These are phyloP conservation scores for Epichloe amarillans DNA, from an alignment of 2,329 filamentous ascomycete species.

Conservation along the genomic window DNA sequence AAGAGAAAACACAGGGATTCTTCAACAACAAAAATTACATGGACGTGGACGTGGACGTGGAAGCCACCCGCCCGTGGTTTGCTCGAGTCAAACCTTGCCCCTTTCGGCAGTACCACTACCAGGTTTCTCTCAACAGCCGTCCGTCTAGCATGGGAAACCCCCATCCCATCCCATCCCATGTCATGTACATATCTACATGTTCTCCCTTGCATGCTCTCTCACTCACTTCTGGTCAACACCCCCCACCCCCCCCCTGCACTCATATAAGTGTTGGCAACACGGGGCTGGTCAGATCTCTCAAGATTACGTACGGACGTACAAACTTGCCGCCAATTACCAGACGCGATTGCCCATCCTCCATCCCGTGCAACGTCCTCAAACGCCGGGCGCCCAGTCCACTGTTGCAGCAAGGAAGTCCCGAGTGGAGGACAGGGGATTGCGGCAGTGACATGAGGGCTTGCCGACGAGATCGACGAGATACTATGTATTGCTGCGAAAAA, in stretches of 20 bases:
- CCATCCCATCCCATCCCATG: neutral
- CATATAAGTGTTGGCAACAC: neutral
- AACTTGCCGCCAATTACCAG: neutral
- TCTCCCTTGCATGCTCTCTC: neutral
- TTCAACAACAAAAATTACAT: neutral
- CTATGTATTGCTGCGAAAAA: too few relatives aligned
- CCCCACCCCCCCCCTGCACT: neutral
- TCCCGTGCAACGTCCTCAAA: neutral
- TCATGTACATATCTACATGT: too few relatives aligned
- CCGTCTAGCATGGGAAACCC: too few relatives aligned
- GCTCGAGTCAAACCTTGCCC: too few relatives aligned
- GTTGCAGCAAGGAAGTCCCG: neutral
- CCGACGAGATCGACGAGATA: neutral
- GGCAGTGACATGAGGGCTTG: neutral
- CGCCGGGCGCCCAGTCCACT: neutral
- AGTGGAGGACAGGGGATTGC: neutral
- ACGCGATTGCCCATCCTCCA: neutral
- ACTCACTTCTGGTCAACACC: neutral
- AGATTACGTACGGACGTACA: constrained; percentile 1
- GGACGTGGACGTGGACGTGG: too few relatives aligned
- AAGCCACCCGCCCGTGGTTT: too few relatives aligned
- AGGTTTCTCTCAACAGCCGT: too few relatives aligned
- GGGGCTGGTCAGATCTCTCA: constrained; percentile 3
- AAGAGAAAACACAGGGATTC: neutral
- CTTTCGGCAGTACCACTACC: too few relatives aligned